Percentiles rank a stretch among this genome's conserved stretches.
These are phyloP conservation scores for Fusarium illudens DNA, from an alignment of 2,329 filamentous ascomycete genomes.

Conservation along the genomic window DNA sequence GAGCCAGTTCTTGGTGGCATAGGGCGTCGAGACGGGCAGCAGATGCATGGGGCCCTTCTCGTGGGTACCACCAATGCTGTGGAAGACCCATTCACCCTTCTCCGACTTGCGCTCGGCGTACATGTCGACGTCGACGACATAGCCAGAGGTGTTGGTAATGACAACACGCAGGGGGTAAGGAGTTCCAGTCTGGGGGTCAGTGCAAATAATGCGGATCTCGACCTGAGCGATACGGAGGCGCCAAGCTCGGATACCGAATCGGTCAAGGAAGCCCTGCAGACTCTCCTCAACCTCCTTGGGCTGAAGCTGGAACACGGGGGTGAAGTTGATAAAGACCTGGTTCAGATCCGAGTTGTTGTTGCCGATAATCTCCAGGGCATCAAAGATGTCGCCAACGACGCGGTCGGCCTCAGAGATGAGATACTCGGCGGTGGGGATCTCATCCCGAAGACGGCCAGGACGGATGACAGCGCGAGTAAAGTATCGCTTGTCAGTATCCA, in stretches of 20 bases:
- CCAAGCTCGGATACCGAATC: slow-evolving; percentile 95
- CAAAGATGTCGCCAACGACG: slow-evolving; percentile 96
- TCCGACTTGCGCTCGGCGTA: slow-evolving; percentile 98
- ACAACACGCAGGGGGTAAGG: slow-evolving; percentile 94
- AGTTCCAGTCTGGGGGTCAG: slow-evolving; percentile 81
- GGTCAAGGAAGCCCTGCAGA: slow-evolving; percentile 92
- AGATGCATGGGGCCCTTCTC: slow-evolving; percentile 97
- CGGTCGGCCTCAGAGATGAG: slow-evolving; percentile 96
- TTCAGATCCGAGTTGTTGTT: slow-evolving; percentile 99
- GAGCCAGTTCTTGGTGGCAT: slow-evolving; percentile 97
- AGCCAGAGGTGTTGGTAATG: slow-evolving; percentile 98
- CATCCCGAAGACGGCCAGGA: slow-evolving; percentile 91
- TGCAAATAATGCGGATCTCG: slow-evolving; percentile 98
- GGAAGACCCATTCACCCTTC: slow-evolving; percentile 98
- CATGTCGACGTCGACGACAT: slow-evolving; percentile 96
- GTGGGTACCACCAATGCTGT: slow-evolving; percentile 93
- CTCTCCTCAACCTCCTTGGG: slow-evolving; percentile 92
- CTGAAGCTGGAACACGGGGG: slow-evolving; percentile 90
- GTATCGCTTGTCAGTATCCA: slow-evolving; percentile 97
- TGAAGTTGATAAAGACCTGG: slow-evolving; percentile 99
- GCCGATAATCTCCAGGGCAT: slow-evolving; percentile 96
- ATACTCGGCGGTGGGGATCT: slow-evolving; percentile 98
- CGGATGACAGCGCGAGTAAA: slow-evolving; percentile 96
- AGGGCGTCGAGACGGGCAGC: slow-evolving; percentile 88
- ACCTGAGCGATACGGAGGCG: slow-evolving; percentile 95